Percentiles rank a stretch among this genome's conserved stretches.
These are phyloP conservation scores for Pichia ethanolica DNA, from an alignment of 805 yeast species.

Conservation along the genomic window DNA sequence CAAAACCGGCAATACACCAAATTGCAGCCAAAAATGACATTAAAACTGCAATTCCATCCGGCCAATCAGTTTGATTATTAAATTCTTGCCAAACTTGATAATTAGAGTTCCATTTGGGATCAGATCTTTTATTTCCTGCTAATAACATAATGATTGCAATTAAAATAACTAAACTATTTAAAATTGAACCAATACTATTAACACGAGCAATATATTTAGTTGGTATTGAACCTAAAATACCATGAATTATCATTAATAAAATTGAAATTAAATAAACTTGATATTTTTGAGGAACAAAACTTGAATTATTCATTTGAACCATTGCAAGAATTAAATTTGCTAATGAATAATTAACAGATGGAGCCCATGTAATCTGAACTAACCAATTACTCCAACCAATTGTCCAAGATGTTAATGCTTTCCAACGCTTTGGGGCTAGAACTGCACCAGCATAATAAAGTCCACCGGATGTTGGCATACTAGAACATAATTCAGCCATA, in stretches of 20 bases:
- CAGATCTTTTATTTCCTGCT: constrained; percentile 36
- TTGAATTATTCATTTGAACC: constrained; percentile 33
- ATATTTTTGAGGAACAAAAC: constrained; percentile 38
- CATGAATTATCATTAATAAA: constrained; percentile 40
- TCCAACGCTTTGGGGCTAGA: constrained; percentile 46
- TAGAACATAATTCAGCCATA: constrained; percentile 55
- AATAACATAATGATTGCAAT: constrained; percentile 46
- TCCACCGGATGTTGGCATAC: constrained; percentile 63
- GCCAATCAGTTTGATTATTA: constrained; percentile 49
- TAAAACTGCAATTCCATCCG: constrained; percentile 49
- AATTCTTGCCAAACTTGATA: constrained; percentile 43
- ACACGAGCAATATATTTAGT: constrained; percentile 45
- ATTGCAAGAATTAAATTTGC: constrained; percentile 51
- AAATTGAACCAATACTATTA: constrained; percentile 39
- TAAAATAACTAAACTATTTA: constrained; percentile 40
- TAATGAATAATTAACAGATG: constrained; percentile 49
- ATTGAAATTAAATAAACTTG: constrained; percentile 44
- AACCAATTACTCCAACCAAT: constrained; percentile 59
- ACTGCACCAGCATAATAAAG: constrained; percentile 60
- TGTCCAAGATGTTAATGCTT: constrained; percentile 50
- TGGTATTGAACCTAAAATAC: constrained; percentile 42
- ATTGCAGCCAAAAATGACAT: constrained; percentile 51
- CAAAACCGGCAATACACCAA: constrained; percentile 71
- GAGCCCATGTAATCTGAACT: constrained; percentile 54
- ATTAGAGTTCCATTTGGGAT: constrained; percentile 41